phyloP scores from a whole-genome alignment of 306 rosid species.

The Trifolium pratense region DNA sequence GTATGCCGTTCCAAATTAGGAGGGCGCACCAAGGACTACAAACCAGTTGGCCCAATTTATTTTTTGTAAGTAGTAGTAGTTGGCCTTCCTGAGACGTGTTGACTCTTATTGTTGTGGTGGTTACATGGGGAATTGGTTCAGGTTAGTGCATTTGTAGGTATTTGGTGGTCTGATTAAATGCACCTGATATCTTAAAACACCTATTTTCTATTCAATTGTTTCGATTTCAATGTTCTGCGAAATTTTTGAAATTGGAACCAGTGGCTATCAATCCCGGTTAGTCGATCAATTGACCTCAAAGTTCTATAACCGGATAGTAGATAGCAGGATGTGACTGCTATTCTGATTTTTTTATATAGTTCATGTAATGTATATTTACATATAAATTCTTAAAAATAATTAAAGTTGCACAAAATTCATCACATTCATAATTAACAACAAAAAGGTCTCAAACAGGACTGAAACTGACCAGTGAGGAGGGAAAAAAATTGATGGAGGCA shows the following conservation, averaged over 20 bases:
- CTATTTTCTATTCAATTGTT: slow-evolving; percentile 7
- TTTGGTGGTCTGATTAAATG: slow-evolving; percentile 2
- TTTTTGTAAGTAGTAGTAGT: not conserved
- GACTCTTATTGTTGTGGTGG: not conserved
- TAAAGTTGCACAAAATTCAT: not conserved
- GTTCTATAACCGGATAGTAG: not conserved
- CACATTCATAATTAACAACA: not conserved
- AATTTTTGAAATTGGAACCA: not conserved
- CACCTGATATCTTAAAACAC: slow-evolving; percentile 9
- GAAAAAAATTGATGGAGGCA: not conserved
- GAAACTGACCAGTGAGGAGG: not conserved
- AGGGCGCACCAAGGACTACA: not conserved
- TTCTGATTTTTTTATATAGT: not conserved
- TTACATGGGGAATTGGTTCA: slow-evolving; percentile 15
- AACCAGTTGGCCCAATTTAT: slow-evolving; percentile 1
- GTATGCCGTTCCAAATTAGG: slow-evolving; percentile 12
- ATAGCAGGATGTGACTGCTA: not conserved
- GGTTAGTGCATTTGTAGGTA: slow-evolving; percentile 22
- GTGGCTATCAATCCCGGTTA: not conserved
- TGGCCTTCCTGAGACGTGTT: slow-evolving; percentile 5
- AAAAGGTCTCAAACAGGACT: not conserved
- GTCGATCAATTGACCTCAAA: not conserved
- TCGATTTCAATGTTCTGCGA: slow-evolving; percentile 16
- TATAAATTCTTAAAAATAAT: not conserved
- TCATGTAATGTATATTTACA: not conserved